Base-by-base conservation (phyloP, 768 basidiomycete species). In the Tylopilus cervinicoccineus region DNA sequence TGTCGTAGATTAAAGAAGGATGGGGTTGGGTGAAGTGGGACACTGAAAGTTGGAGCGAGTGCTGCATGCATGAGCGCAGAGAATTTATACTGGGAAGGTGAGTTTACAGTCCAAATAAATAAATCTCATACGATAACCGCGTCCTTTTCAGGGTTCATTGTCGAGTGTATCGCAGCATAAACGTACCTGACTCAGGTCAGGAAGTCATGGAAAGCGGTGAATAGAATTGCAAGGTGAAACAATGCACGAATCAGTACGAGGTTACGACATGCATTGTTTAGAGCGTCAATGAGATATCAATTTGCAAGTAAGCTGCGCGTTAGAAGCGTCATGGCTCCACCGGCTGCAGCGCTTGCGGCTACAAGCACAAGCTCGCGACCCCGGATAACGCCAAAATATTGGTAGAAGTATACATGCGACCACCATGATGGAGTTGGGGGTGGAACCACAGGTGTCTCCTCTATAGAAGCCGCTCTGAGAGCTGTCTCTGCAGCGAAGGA, bases 11-110 rank as follows among this genome's bases (percentile, higher is more conserved):
- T 54, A 83, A 83, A 67, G 72, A 75, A 8, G 79, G 79, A 0
- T 84, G 82, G 82, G 81, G 82, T 20, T 85, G 81, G 81, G 57
- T 63, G 19, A 80, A 81, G 53, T 83, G 83, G 81, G 72, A 83
- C 50, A 58, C 71, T 12, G 69, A 72, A n/a, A 54, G 58, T 33
- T 82, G 81, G 80, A 51, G 52, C 31, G 68, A 69, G 45, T 69
- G 70, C 49, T 50, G 58, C 29, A 74, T 76, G 72, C 56, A 58
- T 16, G 72, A 72, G 29, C 70, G 65, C 23, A 60, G 55, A 11
- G 74, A 81, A 50, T 65, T 78, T 16, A 65, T 77, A 5, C 64
- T 73, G 41, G 80, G 81, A 43, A 72, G 78, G 78, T 70, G 28
- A 39, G 69, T 46, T 14, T 12, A 19, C 16, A 26, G 16, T 37